phyloP scores from a whole-genome alignment of 768 basidiomycete genomes.

The Leccinum rimulosum region DNA sequence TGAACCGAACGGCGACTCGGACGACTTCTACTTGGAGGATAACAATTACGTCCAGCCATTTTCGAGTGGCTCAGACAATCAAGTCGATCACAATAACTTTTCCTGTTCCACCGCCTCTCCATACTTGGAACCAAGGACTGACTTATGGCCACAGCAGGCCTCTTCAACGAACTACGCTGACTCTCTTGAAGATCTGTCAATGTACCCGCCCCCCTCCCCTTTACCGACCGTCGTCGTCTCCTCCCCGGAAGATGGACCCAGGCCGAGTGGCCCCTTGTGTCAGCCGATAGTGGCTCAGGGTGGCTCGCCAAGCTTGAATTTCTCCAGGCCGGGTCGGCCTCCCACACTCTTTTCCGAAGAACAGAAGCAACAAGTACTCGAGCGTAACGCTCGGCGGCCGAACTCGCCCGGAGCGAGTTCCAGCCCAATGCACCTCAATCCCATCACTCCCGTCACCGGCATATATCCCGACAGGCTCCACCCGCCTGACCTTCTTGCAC shows the following conservation, averaged over 20 bases:
- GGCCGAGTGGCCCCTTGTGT: conserved; percentile 30
- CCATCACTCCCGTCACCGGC: conserved; percentile 26
- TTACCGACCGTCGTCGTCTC: conserved; percentile 59
- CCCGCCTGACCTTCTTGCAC: not conserved
- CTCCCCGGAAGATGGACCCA: conserved; percentile 30
- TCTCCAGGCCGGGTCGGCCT: conserved; percentile 60
- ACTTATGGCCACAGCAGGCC: conserved; percentile 21
- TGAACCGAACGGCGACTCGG: conserved; percentile 25
- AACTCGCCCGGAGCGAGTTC: conserved; percentile 30
- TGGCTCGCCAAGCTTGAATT: conserved; percentile 46
- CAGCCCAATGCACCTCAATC: conserved; percentile 3
- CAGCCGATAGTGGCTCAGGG: conserved; percentile 39
- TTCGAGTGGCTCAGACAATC: not conserved
- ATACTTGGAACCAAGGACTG: not conserved
- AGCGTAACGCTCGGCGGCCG: conserved; percentile 52
- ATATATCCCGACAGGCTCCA: conserved; percentile 6
- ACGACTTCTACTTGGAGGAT: conserved; percentile 39
- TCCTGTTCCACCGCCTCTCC: not conserved
- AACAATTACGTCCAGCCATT: conserved; percentile 33
- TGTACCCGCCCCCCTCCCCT: conserved; percentile 21
- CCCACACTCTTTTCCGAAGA: conserved; percentile 38
- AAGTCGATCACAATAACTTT: not conserved
- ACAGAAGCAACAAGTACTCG: conserved; percentile 46
- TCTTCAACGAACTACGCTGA: conserved; percentile 4
- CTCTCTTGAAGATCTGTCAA: conserved; percentile 6